A percentile compares a stretch with the other conserved stretches of the same genome.
Evolutionary conservation across 768 basidiomycete genomes (phyloP).

Genomic region (Russula virescens): DNA sequence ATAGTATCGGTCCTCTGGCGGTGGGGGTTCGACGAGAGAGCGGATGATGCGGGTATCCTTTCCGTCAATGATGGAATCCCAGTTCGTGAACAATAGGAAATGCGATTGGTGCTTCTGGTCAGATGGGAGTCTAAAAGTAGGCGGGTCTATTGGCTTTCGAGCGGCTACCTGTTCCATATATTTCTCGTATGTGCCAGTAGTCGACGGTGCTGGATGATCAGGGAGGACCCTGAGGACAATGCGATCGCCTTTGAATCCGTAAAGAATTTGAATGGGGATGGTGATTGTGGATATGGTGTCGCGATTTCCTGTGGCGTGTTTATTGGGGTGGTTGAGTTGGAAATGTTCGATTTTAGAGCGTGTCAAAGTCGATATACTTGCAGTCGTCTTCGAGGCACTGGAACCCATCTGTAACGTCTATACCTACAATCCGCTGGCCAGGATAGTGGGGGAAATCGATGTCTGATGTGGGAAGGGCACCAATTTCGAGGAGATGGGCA

Average conservation of each 20-base stretch:
- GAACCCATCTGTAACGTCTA: not conserved
- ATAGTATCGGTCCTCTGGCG: not conserved
- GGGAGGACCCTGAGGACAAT: not conserved
- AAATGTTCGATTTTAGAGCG: too few relatives aligned
- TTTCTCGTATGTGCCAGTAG: not conserved
- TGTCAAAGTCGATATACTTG: too few relatives aligned
- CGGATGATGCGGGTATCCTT: not conserved
- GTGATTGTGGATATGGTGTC: not conserved
- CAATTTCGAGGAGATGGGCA: not conserved
- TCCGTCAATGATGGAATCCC: not conserved
- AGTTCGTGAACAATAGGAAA: not conserved
- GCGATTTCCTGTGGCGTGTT: too few relatives aligned
- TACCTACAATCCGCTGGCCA: not conserved
- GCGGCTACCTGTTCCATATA: not conserved
- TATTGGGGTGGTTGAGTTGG: too few relatives aligned
- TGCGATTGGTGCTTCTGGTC: not conserved
- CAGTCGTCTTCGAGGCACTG: too few relatives aligned
- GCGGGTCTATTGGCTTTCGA: too few relatives aligned
- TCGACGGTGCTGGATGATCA: not conserved
- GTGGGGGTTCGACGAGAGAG: not conserved
- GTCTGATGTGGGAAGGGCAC: not conserved
- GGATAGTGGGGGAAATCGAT: not conserved
- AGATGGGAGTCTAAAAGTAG: not conserved
- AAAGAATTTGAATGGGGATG: not conserved
- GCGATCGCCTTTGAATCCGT: not conserved